These are phyloP conservation scores for Naematelia encephala DNA, from an alignment of 768 basidiomycete species.

Conservation along the genomic window DNA sequence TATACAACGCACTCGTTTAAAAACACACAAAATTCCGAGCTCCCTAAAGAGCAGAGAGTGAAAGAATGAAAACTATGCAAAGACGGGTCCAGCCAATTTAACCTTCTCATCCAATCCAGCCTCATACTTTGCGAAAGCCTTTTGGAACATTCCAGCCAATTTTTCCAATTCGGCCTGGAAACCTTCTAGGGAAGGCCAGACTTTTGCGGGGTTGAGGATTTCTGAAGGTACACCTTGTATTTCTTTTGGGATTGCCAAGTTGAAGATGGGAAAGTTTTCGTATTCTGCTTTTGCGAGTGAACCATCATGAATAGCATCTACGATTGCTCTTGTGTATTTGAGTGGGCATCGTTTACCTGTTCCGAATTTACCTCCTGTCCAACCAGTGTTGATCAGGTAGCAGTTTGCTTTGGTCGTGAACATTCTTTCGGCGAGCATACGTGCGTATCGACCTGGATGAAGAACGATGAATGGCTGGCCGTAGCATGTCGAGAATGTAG, in stretches of 20 bases:
- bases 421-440: slow-evolving; percentile 97
- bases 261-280: slow-evolving; percentile 77
- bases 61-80: slow-evolving; percentile 12
- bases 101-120: slow-evolving; percentile 77
- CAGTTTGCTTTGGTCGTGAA: slow-evolving; percentile 80
- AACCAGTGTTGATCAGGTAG: slow-evolving; percentile 96
- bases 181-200: slow-evolving; percentile 84
- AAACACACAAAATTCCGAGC: neutral
- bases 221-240: slow-evolving; percentile 86
- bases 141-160: slow-evolving; percentile 87
- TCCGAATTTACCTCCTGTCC: slow-evolving; percentile 87
- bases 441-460: slow-evolving; percentile 90
- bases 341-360: slow-evolving; percentile 91
- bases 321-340: slow-evolving; percentile 90
- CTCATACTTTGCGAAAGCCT: slow-evolving; percentile 90
- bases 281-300: slow-evolving; percentile 80
- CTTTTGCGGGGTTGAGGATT: slow-evolving; percentile 78
- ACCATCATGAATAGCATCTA: slow-evolving; percentile 95
- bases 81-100: slow-evolving; percentile 69
- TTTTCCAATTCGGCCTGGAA: slow-evolving; percentile 85
- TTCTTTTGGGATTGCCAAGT: slow-evolving; percentile 74
- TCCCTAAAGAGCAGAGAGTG: too few relatives aligned
- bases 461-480: slow-evolving; percentile 99
- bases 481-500: slow-evolving; percentile 99
- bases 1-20: neutral